phyloP scores from a whole-genome alignment of 2,329 filamentous ascomycete species.

The Exutisphaerella laricina region DNA sequence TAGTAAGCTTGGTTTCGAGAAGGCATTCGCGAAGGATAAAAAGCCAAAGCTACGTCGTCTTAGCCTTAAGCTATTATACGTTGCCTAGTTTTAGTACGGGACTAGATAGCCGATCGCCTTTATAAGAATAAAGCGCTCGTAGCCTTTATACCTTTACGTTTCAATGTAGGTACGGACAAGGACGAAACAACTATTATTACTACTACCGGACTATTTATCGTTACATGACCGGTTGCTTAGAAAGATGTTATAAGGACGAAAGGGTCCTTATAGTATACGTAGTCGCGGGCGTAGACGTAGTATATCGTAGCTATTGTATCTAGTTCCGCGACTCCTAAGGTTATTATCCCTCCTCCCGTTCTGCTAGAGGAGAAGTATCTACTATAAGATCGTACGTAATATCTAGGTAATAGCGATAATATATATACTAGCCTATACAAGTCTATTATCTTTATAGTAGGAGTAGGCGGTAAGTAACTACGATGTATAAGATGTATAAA shows the following conservation, averaged over 20 bases:
- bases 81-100: constrained; percentile 96
- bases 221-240: constrained; percentile 95
- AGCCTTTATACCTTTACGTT: constrained; percentile 86
- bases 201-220: constrained; percentile 90
- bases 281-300: too few species aligned
- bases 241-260: constrained; percentile 74
- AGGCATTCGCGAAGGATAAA: constrained; percentile 80
- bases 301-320: too few species aligned
- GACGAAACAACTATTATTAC: constrained; percentile 91
- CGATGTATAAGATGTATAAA: too few species aligned
- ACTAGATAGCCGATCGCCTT: constrained; percentile 78
- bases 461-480: too few species aligned
- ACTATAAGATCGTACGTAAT: too few species aligned
- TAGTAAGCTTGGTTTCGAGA: constrained; percentile 97
- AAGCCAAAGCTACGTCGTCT: constrained; percentile 92
- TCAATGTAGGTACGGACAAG: constrained; percentile 79
- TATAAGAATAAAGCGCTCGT: too few species aligned
- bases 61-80: constrained; percentile 80
- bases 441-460: too few species aligned
- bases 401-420: too few species aligned
- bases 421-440: too few species aligned
- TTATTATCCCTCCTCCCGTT: too few species aligned
- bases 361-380: too few species aligned
- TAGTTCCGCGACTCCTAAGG: too few species aligned
- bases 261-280: constrained; percentile 92